Evolutionary conservation across 768 basidiomycete species (phyloP), one percentile per base, ranked within the genome.

Genomic region (Tephrocybe sp.): DNA sequence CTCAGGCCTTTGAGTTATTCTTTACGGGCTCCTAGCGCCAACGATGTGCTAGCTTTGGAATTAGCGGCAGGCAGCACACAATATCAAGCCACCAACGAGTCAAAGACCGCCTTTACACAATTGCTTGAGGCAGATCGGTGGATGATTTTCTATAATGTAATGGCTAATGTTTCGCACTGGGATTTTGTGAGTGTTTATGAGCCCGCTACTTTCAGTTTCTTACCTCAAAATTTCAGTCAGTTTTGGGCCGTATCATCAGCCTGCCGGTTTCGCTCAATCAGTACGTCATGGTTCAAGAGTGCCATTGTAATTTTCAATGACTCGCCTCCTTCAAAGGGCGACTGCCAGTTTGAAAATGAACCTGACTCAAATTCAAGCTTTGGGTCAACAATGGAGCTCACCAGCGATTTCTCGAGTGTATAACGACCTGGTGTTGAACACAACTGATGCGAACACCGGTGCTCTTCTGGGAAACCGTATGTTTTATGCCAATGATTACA

Each of bases 121-220:
- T 65, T 85, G 4, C 72, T 87, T 49, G 72, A 79, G 26, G 87
- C 80, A 0, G 71, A 82, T 51, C 68, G 70, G 37, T 89, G 87
- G 87, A 86, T 87, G 84, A 81, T 87, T 22, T 84, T 77, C 58
- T 67, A 69, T 11, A 87, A 89, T 58, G 63, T 70, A 9, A 41
- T 75, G 22, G 85, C 86, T 1, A 66, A 72, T 4, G 74, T 80
- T 15, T 59, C 83, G 38, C 85, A 87, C 59, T 89, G 84, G 84
- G 87, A 89, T 58, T 81, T 86, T 59, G 85, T 87, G 49, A 60
- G 84, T 73, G 35, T 27, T 35, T 16, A 13, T n/a, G 11, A 38
- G 38, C 56, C 15, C 38, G 51, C 27, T 54, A 3, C 47, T 24
- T 35, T 21, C 44, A 45, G 13, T 37, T n/a, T 26, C 38, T 18